Evolutionary conservation across 768 basidiomycete species (phyloP), one percentile per base, ranked within the genome.

Genomic region (Cyclocybe aegerita): DNA sequence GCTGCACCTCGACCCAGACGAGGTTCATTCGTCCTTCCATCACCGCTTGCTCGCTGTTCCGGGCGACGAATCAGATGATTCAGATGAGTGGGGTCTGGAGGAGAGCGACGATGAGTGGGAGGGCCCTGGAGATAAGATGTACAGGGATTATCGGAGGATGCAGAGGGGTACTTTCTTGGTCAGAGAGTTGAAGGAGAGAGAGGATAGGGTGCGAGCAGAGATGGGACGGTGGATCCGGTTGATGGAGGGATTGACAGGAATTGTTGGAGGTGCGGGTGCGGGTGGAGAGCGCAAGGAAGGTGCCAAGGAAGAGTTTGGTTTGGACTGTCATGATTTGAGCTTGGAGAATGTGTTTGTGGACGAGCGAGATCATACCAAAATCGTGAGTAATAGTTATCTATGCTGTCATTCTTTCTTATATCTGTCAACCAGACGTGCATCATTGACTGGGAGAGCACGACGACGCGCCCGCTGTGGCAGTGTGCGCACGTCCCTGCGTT

Each of bases 391-490:
- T 15, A 44, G 43, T 41, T 46, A 31, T 43, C 38, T n/a, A 34
- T 16, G 1, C 43, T 4, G n/a, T n/a, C n/a, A n/a, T 7, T 36
- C 34, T 39, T 47, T 34, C 41, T 39, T 44, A 14, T n/a, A 32
- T 48, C n/a, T 49, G 43, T 52, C 42, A 43, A 39, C 49, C 60
- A 93, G 91, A 88, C 89, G 1, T 89, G 88, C 60, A 80, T 93
- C 50, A 93, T 93, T 37, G 91, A 93, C 59, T 92, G 89, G 90
- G 90, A 93, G 64, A 89, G 90, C 11, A 92, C 90, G n/a, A 90
- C 88, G 9, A 90, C 85, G 7, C 78, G 91, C 10, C 91, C 90
- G 4, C 76, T 93, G 14, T 93, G 90, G 90, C 85, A 87, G 14
- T 85, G 83, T 51, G 88, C 91, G 0, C 90, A 93, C 61, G 74